Evolutionary conservation across 1,139 yeast genomes (phyloP).

Genomic region (Sugiyamaella neomexicana): DNA sequence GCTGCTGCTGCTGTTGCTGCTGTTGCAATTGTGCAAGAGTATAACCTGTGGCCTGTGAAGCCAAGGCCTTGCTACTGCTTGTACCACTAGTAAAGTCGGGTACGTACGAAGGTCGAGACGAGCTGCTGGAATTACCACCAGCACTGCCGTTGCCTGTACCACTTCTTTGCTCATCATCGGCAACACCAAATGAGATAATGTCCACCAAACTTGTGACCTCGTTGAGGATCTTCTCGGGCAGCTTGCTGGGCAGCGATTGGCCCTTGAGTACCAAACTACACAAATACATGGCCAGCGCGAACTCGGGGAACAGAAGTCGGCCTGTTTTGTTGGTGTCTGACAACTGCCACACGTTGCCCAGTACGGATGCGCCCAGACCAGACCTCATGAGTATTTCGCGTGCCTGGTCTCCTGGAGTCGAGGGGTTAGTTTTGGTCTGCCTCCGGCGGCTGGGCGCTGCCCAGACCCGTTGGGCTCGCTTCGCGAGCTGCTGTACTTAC

Average conservation of each 20-base stretch:
- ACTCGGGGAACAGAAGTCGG: conserved; percentile 84
- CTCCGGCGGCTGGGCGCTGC: conserved; percentile 6
- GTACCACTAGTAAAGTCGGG: conserved; percentile 37
- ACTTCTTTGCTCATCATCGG: conserved; percentile 50
- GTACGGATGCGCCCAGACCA: conserved; percentile 67
- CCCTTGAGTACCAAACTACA: conserved; percentile 80
- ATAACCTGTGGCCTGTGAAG: conserved; percentile 37
- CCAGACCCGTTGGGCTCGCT: conserved; percentile 4
- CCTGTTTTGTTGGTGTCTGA: conserved; percentile 89
- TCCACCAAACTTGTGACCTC: conserved; percentile 89
- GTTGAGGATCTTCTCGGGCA: conserved; percentile 72
- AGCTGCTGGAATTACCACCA: conserved; percentile 17
- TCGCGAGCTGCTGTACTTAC: conserved; percentile 5
- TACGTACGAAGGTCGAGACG: conserved; percentile 33
- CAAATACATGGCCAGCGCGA: conserved; percentile 87
- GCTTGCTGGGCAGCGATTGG: conserved; percentile 65
- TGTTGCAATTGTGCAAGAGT: conserved; percentile 26
- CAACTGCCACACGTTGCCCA: conserved; percentile 88
- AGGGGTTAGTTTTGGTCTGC: conserved; percentile 1
- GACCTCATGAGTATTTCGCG: conserved; percentile 79
- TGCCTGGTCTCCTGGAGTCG: conserved; percentile 65
- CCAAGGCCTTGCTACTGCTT: conserved; percentile 31
- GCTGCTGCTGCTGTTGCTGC: conserved; percentile 15
- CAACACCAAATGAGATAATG: conserved; percentile 77
- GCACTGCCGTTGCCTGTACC: not conserved